Base-by-base conservation (phyloP, 352 stramenopile species). In the Globisporangium spiculum region DNA sequence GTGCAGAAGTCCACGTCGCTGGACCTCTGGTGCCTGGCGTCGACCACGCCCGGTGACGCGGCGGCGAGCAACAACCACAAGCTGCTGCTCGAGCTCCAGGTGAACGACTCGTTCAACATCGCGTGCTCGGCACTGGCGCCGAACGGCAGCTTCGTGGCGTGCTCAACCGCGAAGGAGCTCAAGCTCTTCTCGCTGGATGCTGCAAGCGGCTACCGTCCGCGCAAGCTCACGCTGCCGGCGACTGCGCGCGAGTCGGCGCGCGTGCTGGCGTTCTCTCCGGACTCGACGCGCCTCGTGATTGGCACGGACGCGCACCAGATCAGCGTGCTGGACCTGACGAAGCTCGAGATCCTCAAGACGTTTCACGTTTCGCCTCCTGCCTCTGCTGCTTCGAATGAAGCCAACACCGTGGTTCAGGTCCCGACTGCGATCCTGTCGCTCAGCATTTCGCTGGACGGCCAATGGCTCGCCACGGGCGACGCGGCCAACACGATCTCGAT, bases 111-210 rank as follows among this genome's bases (percentile, higher is more conserved):
- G 4, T 79, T 84, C 65, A 97, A 98, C 75, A 75, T 98, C 38
- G 80, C 77, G 24, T 97, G 89, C 76, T 92, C 86, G 38, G 78
- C 81, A 1, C 74, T 98, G 24, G 89, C 91, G 52, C 78, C 87
- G 3, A 90, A 96, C 72, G 92, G 90, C 3, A 78, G 76, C 46
- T 97, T 95, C 61, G 65, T 98, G 58, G 92, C 89, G 41, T 91
- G 89, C 68, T 94, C 89, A 38, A 96, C 95, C 65, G 76, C 87
- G 8, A 78, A 88, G 38, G 84, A 92, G 56, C 77, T 97, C 36
- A 97, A 97, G 72, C 67, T 98, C 12, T 98, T 98, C 66, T 69
- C 74, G 16, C 67, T 98, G 4, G 68, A 92, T 24, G 60, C 72
- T 2, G 50, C 73, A 1, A 63, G 74, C 14, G 75, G 83, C 30